Base-by-base conservation (phyloP, 441 rosid genomes). In the Adansonia grandidieri region DNA sequence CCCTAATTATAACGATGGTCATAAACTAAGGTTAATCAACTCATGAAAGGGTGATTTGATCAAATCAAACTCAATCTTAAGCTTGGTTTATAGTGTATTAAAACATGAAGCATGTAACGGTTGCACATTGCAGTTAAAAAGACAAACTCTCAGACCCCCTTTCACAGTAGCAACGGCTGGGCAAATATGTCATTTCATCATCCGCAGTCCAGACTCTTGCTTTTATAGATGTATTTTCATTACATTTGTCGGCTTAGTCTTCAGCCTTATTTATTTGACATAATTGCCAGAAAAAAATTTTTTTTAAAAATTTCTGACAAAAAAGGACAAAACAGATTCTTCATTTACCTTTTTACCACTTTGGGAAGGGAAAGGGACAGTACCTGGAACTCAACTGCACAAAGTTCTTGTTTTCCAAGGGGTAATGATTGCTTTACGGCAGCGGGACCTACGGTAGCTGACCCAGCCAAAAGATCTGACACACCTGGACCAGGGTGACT, bases 401-500 rank as follows among this genome's bases (percentile, higher is more conserved):
- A n/a, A 54, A 9, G 28, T 32, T 47, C 1, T 2, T 68, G 6
- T 68, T 54, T 37, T 3, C 9, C n/a, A 78, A 63, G 17, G 42
- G 71, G 32, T 42, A 76, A 87, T 89, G 84, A 85, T 87, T 81
- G 56, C 56, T 40, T 67, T 53, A 73, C 82, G 68, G 14, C 13
- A 0, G 2, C 69, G 77, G 82, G 81, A 69, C 80, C 83, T 22
- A 9, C 19, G 6, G n/a, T 61, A 57, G 20, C 71, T 61, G 51
- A 75, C 80, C 58, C 6, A 28, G 74, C 68, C 9, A 24, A 3
- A 7, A 80, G 79, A 22, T 50, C 57, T 13, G 8, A 32, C 81
- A 71, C 87, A 83, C 84, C 86, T 85, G 85, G 86, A 74, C 76
- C 8, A 42, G 5, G 44, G 56, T 75, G 19, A 84, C 84, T 78